Conservation (phyloP, 176 grass and related monocot genomes). For the Triticum urartu region DNA sequence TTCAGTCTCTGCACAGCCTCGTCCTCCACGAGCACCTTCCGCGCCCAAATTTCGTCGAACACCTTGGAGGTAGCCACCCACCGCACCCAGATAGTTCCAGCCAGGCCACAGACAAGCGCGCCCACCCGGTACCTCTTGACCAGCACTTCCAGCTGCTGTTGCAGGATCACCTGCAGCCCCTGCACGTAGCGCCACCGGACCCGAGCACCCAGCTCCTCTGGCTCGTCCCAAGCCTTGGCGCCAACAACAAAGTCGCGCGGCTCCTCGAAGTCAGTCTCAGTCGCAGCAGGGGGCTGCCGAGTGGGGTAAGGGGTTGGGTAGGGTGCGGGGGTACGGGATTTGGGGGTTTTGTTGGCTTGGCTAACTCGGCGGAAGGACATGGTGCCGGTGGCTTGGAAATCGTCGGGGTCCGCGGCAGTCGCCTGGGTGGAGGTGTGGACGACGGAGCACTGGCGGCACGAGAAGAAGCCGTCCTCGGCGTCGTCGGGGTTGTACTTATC, state of each 20-base stretch:
- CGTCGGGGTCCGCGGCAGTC: slow-evolving; percentile 44
- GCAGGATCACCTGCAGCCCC: slow-evolving; percentile 79
- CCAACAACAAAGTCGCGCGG: slow-evolving; percentile 45
- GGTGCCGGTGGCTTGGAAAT: neutral
- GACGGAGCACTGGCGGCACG: slow-evolving; percentile 51
- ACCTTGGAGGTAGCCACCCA: slow-evolving; percentile 53
- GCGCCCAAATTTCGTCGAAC: slow-evolving; percentile 57
- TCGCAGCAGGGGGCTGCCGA: neutral
- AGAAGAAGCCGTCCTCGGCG: slow-evolving; percentile 48
- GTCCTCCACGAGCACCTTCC: slow-evolving; percentile 35
- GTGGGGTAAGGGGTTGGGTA: slow-evolving; percentile 11
- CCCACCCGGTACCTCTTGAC: slow-evolving; percentile 63
- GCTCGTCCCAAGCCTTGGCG: neutral
- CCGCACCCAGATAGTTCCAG: slow-evolving; percentile 56
- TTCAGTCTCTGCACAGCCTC: neutral
- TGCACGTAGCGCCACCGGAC: slow-evolving; percentile 57
- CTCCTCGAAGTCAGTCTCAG: slow-evolving; percentile 7
- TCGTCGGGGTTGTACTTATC: slow-evolving; percentile 39
- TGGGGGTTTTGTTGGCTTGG: slow-evolving; percentile 22
- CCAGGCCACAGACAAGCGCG: slow-evolving; percentile 56
- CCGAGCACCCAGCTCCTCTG: slow-evolving; percentile 17
- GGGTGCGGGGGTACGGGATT: slow-evolving; percentile 10
- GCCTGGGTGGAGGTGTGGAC: slow-evolving; percentile 46
- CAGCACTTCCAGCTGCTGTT: slow-evolving; percentile 63
- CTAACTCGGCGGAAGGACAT: slow-evolving; percentile 17